Conservation (phyloP, 2,329 filamentous ascomycete species). For the Davidsoniella neocaledoniae region DNA sequence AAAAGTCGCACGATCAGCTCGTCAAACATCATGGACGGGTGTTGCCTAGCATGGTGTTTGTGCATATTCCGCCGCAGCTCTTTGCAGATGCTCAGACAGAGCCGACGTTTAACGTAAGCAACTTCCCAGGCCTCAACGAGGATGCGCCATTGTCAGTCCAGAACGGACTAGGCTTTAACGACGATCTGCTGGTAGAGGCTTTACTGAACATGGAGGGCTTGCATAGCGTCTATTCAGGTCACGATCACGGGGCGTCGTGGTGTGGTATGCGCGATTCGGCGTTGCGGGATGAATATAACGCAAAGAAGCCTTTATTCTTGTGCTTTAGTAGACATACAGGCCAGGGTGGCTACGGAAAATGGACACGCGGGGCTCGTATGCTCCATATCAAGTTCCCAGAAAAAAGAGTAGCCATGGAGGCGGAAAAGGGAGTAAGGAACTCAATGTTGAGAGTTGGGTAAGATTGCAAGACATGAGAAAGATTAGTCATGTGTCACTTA, state of each 20-base stretch:
- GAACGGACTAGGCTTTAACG: slow-evolving; percentile 21
- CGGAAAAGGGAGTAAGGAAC: slow-evolving; percentile 17
- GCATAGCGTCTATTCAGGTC: slow-evolving; percentile 35
- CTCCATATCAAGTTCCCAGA: slow-evolving; percentile 18
- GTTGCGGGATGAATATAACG: background rate
- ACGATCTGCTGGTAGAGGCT: slow-evolving; percentile 34
- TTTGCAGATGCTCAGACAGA: slow-evolving; percentile 15
- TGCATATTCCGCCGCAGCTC: slow-evolving; percentile 28
- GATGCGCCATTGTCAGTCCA: slow-evolving; percentile 17
- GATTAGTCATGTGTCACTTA: slow-evolving; percentile 36
- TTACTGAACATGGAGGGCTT: slow-evolving; percentile 30
- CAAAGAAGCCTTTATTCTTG: slow-evolving; percentile 18
- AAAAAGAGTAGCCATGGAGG: background rate
- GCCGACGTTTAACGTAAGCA: slow-evolving; percentile 18
- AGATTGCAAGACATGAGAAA: slow-evolving; percentile 38
- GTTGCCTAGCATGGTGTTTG: slow-evolving; percentile 31
- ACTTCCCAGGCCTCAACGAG: slow-evolving; percentile 20
- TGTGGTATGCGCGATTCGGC: slow-evolving; percentile 16
- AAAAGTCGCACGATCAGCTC: slow-evolving; percentile 5
- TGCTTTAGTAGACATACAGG: slow-evolving; percentile 51
- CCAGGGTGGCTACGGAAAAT: slow-evolving; percentile 52
- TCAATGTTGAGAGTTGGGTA: slow-evolving; percentile 41
- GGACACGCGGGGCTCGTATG: slow-evolving; percentile 43
- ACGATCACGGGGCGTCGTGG: slow-evolving; percentile 37
- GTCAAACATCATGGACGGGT: slow-evolving; percentile 5